Percentiles rank a stretch among this genome's conserved stretches.
Evolutionary conservation across 192 early-diverging fungal genomes (phyloP).

Genomic region (Backusella mclennaniae): DNA sequence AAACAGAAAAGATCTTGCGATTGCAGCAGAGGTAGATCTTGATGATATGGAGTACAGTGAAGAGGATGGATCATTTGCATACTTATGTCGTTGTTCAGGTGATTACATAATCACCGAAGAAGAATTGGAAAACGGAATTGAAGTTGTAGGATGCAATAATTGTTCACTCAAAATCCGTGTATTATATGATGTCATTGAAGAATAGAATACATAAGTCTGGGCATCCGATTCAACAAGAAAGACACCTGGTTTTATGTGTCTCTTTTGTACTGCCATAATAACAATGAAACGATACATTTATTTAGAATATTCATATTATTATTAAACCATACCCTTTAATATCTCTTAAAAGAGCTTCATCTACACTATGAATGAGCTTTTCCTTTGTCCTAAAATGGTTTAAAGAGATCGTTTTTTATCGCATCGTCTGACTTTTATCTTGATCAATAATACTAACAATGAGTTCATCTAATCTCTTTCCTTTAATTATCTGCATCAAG

Average conservation of each 20-base stretch:
- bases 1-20: constrained; percentile 48
- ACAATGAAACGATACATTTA: too few species aligned
- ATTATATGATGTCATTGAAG: constrained; percentile 59
- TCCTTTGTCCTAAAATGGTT: background rate
- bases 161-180: constrained; percentile 71
- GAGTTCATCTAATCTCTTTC: too few species aligned
- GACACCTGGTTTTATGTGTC: too few species aligned
- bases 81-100: constrained; percentile 67
- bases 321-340: too few species aligned
- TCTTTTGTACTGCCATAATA: too few species aligned
- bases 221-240: too few species aligned
- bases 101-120: constrained; percentile 58
- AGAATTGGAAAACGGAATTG: constrained; percentile 61
- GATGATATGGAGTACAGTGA: constrained; percentile 81
- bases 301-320: too few species aligned
- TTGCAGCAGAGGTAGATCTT: constrained; percentile 74
- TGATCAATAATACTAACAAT: too few species aligned
- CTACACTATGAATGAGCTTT: background rate
- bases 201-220: constrained; percentile 20
- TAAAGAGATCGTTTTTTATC: background rate
- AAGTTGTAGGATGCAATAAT: constrained; percentile 61
- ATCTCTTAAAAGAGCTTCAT: too few species aligned
- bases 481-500: too few species aligned
- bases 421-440: too few species aligned
- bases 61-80: constrained; percentile 41